Percentiles rank a stretch among this genome's conserved stretches.
Evolutionary conservation across 352 stramenopile species (phyloP).

Genomic region (Pythium aphanidermatum): DNA sequence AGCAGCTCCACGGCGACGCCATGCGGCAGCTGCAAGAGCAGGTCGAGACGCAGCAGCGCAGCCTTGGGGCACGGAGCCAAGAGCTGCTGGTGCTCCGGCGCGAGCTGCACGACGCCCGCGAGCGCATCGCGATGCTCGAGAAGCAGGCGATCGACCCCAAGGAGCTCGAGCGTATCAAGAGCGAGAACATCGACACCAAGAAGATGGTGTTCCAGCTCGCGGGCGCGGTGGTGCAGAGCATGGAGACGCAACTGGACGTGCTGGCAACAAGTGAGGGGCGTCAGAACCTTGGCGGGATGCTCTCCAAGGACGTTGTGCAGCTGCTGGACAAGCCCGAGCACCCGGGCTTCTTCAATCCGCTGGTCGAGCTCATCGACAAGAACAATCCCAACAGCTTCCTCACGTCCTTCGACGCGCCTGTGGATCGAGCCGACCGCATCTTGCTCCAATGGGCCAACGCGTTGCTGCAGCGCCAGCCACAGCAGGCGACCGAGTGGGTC

Average conservation of each 20-base stretch:
- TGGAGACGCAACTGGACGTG: conserved; percentile 57
- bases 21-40: conserved; percentile 29
- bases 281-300: conserved; percentile 54
- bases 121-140: conserved; percentile 30
- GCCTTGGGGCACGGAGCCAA: conserved; percentile 36
- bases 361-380: conserved; percentile 18
- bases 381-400: not conserved
- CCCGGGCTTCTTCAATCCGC: conserved; percentile 56
- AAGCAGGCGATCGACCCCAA: conserved; percentile 40
- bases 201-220: conserved; percentile 63
- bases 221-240: conserved; percentile 29
- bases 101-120: conserved; percentile 33
- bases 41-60: conserved; percentile 25
- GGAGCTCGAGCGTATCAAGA: conserved; percentile 49
- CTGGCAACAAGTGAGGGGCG: conserved; percentile 53
- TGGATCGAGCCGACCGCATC: conserved; percentile 64
- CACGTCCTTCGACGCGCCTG: conserved; percentile 35
- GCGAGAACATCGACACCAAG: conserved; percentile 61
- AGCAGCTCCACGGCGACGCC: conserved; percentile 35
- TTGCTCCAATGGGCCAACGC: conserved; percentile 73
- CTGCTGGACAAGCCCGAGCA: conserved; percentile 61
- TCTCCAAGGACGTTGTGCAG: conserved; percentile 56
- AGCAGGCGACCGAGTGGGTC: conserved; percentile 49
- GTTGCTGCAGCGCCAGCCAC: conserved; percentile 31
- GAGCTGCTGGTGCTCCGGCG: conserved; percentile 45